Percentiles rank a stretch among this genome's conserved stretches.
Evolutionary conservation across 345 rosid genomes (phyloP).

Genomic region (Populus nigra): DNA sequence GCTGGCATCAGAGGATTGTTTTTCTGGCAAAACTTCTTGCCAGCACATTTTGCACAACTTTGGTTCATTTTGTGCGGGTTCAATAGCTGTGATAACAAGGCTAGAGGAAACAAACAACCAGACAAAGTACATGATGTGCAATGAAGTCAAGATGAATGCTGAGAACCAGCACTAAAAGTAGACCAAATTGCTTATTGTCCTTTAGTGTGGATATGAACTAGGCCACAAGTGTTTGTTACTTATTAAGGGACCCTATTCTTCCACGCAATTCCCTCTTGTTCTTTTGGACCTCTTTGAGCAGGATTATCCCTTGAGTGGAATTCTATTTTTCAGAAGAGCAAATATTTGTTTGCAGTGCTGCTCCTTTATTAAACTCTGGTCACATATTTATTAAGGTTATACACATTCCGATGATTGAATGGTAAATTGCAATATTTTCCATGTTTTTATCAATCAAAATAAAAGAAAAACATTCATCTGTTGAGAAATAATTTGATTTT

Average conservation of each 20-base stretch:
- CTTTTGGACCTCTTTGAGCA: not conserved
- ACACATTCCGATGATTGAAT: not conserved
- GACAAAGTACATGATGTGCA: no score
- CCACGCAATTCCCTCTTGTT: not conserved
- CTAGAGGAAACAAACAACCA: no score
- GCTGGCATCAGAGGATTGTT: not conserved
- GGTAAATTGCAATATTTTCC: not conserved
- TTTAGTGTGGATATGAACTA: no score
- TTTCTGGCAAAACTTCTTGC: not conserved
- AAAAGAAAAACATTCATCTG: not conserved
- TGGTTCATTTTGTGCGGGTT: no score
- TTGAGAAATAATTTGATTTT: constrained; percentile 6
- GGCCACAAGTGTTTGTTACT: no score
- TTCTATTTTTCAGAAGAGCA: not conserved
- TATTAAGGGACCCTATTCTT: no score
- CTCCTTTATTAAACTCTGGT: not conserved
- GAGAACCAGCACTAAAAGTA: no score
- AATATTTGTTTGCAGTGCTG: not conserved
- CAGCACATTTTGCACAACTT: not conserved
- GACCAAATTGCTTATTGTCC: no score
- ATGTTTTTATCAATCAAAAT: not conserved
- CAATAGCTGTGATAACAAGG: no score
- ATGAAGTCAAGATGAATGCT: no score
- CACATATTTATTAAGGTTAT: not conserved
- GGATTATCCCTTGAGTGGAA: not conserved